Evolutionary conservation across 2,329 filamentous ascomycete species (phyloP), one percentile per base, ranked within the genome.

Genomic region (Coniella vitis): DNA sequence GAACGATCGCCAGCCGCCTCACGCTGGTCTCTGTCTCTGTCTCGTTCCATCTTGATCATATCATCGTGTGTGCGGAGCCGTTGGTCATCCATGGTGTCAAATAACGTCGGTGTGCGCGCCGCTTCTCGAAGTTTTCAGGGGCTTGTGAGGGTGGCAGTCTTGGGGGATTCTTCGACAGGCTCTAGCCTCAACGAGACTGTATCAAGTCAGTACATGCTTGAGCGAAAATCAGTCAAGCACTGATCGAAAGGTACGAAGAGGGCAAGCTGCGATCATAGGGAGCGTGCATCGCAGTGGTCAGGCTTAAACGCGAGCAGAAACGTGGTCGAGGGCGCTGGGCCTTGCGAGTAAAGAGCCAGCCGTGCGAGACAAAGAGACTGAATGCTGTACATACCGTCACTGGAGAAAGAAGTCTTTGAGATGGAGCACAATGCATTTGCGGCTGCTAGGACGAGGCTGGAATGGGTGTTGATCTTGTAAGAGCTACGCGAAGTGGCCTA

Each of bases 1-100:
- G 37, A 29, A n/a, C 51, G 51, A 12, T 53, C 51, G 40, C 31
- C 31, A 56, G 78, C 74, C 57, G 78, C 72, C 56, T 87, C 81
- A 56, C 79, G 70, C 51, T 79, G 75, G 58, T 87, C 84, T 62
- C 83, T 76, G 56, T 87, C 83, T 61, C 83, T 76, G 56, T 87
- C 83, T 58, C 81, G 75, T 54, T 65, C 63, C 50, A 62, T 59
- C 19, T 60, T 67, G 20, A 68, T 66, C 61, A 74, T 69, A 43
- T 74, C 72, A 48, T 75, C 72, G 54, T 71, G 69, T 50, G 66
- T 65, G 54, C 71, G 71, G 55, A 72, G 71, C 52, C 72, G 66
- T 44, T 65, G 63, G 21, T 74, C 71, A 50, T 74, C 70, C 59
- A 73, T 65, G 52, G 74, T 22, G 40, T 17, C 40, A 29, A 20